Evolutionary conservation across 495 filamentous ascomycete genomes (phyloP), one percentile per base, ranked within the genome.

Genomic region (Bombardia bombarda): DNA sequence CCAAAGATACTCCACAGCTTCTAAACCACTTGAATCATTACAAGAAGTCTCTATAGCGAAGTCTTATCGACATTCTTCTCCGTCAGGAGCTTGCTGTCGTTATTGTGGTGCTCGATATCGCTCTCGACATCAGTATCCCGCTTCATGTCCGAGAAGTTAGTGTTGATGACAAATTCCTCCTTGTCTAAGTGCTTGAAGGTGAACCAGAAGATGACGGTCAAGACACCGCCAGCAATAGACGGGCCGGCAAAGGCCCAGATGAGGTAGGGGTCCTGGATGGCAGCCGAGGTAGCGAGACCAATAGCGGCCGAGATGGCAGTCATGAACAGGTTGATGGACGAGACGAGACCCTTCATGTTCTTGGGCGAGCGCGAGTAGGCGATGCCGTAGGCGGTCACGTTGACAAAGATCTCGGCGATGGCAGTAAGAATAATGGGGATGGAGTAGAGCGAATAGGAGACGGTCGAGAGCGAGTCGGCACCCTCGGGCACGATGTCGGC

Each of bases 321-420:
- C 42, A 71, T 72, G 51, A 80, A 68, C 13, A 84, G 63, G 53
- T 74, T 80, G 36, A 85, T 52, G 7, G 72, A 68, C 53, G 74
- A 68, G 28, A 86, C 77, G 23, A 84, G 67, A 13, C 70, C 73
- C 50, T 77, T 77, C 84, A 87, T 88, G 50, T 70, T 75, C 26
- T 73, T 63, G 3, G 84, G 83, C 0, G 83, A 73, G 18, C 79
- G 75, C 13, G 82, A 74, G 62, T 82, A 88, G 12, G 82, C 83
- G 47, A 86, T 75, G 52, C 81, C 82, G 49, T 83, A 78, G 1
- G 73, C 77, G 1, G 83, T 84, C 18, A 85, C 79, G 33, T 78
- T 80, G 48, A 74, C 72, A 53, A 87, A 84, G 39, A 80, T 74
- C 55, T 87, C 83, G 1, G 78, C 76, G 31, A 85, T 55, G 24